Conservation (phyloP, 768 basidiomycete genomes). For the Lactarius psammicola region DNA sequence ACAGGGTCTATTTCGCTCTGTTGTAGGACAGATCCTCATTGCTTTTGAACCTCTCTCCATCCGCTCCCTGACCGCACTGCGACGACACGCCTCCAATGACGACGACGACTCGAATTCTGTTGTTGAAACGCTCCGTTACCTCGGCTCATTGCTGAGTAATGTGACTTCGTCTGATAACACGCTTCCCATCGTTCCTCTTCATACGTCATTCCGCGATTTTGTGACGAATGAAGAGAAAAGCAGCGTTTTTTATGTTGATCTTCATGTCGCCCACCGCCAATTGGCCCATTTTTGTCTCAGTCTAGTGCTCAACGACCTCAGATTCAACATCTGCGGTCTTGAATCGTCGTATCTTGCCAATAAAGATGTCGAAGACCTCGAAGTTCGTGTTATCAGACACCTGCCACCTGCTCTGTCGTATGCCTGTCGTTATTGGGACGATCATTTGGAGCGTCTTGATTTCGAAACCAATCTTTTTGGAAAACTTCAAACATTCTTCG, state of each 20-base stretch:
- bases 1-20: neutral
- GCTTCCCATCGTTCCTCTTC: slow-evolving; percentile 2
- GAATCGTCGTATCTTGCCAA: neutral
- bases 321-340: slow-evolving; percentile 8
- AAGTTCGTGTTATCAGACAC: neutral
- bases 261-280: neutral
- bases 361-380: slow-evolving; percentile 4
- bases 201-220: slow-evolving; percentile 2
- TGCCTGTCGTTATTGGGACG: slow-evolving; percentile 7
- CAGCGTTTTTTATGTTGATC: neutral
- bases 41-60: slow-evolving; percentile 11
- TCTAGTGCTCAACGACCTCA: neutral
- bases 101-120: neutral
- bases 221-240: neutral
- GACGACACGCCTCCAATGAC: neutral
- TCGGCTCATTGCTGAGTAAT: slow-evolving; percentile 7
- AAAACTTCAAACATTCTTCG: neutral
- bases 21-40: neutral
- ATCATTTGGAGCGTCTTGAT: neutral
- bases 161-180: neutral
- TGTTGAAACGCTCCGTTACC: neutral
- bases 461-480: neutral
- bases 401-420: neutral
- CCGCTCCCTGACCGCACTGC: neutral
- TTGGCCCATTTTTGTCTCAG: neutral